Percentiles rank a stretch among this genome's conserved stretches.
These are phyloP conservation scores for Samsoniella hepiali DNA, from an alignment of 2,329 filamentous ascomycete species.

Conservation along the genomic window DNA sequence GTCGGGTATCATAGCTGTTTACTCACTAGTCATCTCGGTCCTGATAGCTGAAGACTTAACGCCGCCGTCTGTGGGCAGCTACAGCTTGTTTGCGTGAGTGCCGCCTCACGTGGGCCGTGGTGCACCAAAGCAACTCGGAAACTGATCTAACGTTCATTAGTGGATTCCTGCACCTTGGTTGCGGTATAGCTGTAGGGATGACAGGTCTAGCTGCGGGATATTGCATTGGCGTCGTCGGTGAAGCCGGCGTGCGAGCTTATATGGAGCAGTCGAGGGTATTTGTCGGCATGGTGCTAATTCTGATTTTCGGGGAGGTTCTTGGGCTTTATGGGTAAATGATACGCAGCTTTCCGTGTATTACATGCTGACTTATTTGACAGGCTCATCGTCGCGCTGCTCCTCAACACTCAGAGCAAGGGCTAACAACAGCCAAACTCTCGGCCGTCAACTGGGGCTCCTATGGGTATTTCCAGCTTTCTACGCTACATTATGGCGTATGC, in stretches of 20 bases:
- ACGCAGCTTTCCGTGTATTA: no score
- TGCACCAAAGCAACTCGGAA: not conserved
- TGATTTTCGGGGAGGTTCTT: slow-evolving; percentile 97
- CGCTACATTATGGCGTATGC: not conserved
- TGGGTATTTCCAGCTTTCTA: not conserved
- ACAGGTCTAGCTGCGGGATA: slow-evolving; percentile 93
- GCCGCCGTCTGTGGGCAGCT: slow-evolving; percentile 62
- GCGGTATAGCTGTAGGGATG: slow-evolving; percentile 85
- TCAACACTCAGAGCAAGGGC: slow-evolving; percentile 80
- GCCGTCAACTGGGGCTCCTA: not conserved
- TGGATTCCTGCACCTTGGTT: slow-evolving; percentile 90
- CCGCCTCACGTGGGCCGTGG: not conserved
- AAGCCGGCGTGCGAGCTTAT: slow-evolving; percentile 88
- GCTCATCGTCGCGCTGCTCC: slow-evolving; percentile 86
- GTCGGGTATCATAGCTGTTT: slow-evolving; percentile 98
- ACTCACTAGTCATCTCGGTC: slow-evolving; percentile 93
- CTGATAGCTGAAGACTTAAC: slow-evolving; percentile 88
- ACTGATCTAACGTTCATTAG: slow-evolving; percentile 39
- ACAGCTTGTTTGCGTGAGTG: slow-evolving; percentile 79
- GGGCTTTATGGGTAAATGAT: slow-evolving; percentile 84
- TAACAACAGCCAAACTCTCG: slow-evolving; percentile 31
- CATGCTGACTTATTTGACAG: slow-evolving; percentile 41
- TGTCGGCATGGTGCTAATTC: slow-evolving; percentile 96
- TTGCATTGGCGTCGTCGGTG: slow-evolving; percentile 92
- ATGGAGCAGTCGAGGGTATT: slow-evolving; percentile 96